Base-by-base conservation (phyloP, 495 filamentous ascomycete genomes). In the Saxophila tyrrhenica region DNA sequence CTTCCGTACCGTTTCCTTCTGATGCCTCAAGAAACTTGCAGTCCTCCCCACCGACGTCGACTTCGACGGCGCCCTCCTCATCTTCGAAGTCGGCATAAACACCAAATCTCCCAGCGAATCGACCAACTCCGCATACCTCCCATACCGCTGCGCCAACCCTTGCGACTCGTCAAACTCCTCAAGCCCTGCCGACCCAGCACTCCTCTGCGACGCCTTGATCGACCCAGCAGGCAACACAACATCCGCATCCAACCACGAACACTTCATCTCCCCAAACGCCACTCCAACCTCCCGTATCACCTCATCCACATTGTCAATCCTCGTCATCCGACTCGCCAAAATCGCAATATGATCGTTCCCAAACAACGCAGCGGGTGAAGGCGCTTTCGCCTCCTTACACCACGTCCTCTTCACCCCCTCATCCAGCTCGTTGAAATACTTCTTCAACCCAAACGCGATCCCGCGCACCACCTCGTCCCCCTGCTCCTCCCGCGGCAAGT, bases 291-390 rank as follows among this genome's bases (percentile, higher is more conserved):
- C 81, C 9, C 73, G 69, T 43, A 89, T 76, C n/a, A 89, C 78
- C 1, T 89, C 85, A 35, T 67, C 62, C 2, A 81, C 77, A 65
- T 88, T 83, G 21, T 91, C 86, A 39, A 90, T 80, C 69, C 78
- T 82, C 7, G 78, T 75, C 80, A 95, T 89, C 5, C 80, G 79
- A 63, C 84, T 84, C 25, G 90, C 89, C 46, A 99, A 71, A 62
- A 94, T 82, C 39, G 88, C 92, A 5, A 91, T 89, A 76, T 99
- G 92, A 69, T 87, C 82, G 65, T 95, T 89, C 58, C 87, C 79
- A 65, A 97, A 97, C 53, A 92, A 75, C 48, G 74, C 73, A 1
- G 84, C 78, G 10, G 77, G 75, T 3, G 79, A 75, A n/a, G 73
- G 73, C 15, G 79, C 75, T 38, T 75, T 73, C 45, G 52, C 61